phyloP scores from a whole-genome alignment of 768 basidiomycete species.

The Panellus pusillus region DNA sequence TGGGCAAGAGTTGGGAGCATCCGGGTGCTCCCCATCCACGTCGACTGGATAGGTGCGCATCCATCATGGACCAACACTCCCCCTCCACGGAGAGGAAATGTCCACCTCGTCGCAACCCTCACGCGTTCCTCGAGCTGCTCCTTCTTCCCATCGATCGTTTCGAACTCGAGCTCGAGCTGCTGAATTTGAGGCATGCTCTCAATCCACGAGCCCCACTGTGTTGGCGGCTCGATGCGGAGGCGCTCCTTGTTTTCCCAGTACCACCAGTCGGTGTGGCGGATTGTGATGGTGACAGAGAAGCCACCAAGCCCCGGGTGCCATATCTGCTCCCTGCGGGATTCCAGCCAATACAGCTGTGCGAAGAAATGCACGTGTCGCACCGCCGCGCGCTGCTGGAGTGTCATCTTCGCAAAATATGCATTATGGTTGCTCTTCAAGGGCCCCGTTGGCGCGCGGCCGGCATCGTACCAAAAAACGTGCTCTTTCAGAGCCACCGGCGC shows the following conservation, averaged over 20 bases:
- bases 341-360: conserved; percentile 25
- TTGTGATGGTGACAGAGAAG: conserved; percentile 18
- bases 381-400: conserved; percentile 17
- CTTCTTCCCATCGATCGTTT: conserved; percentile 24
- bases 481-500: conserved; percentile 20
- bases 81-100: conserved; percentile 1
- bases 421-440: neutral
- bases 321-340: neutral
- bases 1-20: neutral
- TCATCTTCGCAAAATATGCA: conserved; percentile 19
- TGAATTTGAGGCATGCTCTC: conserved; percentile 11
- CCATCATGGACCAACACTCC: conserved; percentile 10
- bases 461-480: conserved; percentile 25
- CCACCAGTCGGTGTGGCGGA: conserved; percentile 28
- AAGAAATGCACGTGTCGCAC: conserved; percentile 23
- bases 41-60: neutral
- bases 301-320: conserved; percentile 4
- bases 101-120: conserved; percentile 7
- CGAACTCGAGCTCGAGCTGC: conserved; percentile 26
- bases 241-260: conserved; percentile 22
- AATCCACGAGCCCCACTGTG: conserved; percentile 18
- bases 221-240: conserved; percentile 12
- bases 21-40: conserved; percentile 4
- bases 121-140: conserved; percentile 21
- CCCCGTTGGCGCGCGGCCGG: conserved; percentile 3